These are phyloP conservation scores for Nakaseomyces sp. DNA, from an alignment of 1,139 yeast genomes.

Conservation along the genomic window DNA sequence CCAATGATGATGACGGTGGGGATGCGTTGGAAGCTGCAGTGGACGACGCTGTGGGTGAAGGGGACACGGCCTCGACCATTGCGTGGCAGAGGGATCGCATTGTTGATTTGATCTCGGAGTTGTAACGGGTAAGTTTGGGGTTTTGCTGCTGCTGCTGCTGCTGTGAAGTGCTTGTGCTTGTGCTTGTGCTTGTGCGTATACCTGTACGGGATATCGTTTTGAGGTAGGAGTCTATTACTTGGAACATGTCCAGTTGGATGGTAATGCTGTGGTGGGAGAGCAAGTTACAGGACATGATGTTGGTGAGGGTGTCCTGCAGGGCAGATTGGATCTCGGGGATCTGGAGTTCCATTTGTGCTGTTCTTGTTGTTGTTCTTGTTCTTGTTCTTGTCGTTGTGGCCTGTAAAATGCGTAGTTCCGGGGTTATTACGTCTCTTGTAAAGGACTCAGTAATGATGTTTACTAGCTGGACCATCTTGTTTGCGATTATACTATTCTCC, in stretches of 20 bases:
- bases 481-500: constrained; percentile 11
- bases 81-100: constrained; percentile 1
- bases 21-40: background rate
- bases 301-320: constrained; percentile 24
- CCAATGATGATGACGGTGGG: background rate
- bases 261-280: constrained; percentile 11
- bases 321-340: constrained; percentile 17
- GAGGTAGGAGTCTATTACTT: background rate
- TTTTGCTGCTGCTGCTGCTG: too few relatives aligned
- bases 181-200: background rate
- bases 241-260: constrained; percentile 2
- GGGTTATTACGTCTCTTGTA: constrained; percentile 22
- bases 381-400: background rate
- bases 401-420: too few relatives aligned
- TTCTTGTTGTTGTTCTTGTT: background rate
- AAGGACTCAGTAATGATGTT: constrained; percentile 24
- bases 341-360: background rate
- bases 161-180: too few relatives aligned
- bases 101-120: background rate
- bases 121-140: background rate
- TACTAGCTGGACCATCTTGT: constrained; percentile 15
- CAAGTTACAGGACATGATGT: constrained; percentile 25
- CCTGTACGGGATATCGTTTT: background rate
- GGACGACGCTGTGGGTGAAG: background rate
- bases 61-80: background rate